Percentiles rank a stretch among this genome's conserved stretches.
Conservation (phyloP, 768 basidiomycete genomes). For the Chlorophyllum brunneum region DNA sequence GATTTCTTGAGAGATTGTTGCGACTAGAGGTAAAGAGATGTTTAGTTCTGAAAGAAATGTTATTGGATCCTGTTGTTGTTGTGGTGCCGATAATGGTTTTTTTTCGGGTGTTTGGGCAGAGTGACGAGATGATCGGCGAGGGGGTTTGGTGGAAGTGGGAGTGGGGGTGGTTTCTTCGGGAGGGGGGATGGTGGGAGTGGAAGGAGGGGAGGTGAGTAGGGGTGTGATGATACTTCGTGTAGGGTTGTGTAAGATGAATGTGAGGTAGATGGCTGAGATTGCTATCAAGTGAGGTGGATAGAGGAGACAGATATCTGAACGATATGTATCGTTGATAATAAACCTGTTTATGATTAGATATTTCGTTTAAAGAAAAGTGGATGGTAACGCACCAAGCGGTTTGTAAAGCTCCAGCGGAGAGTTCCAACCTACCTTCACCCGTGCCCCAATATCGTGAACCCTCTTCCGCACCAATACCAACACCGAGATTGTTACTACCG, state of each 20-base stretch:
- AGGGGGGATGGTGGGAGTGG: conserved; percentile 13
- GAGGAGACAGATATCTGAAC: conserved; percentile 89
- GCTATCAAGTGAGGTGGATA: conserved; percentile 96
- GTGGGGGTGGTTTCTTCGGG: conserved; percentile 5
- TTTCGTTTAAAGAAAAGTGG: neutral
- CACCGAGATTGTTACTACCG: conserved; percentile 26
- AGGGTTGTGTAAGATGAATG: conserved; percentile 68
- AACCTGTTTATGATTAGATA: conserved; percentile 51
- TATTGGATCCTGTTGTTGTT: conserved; percentile 57
- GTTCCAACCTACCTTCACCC: conserved; percentile 72
- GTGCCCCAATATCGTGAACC: conserved; percentile 77
- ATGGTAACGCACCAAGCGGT: conserved; percentile 73
- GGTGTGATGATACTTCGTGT: conserved; percentile 28
- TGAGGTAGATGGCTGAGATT: conserved; percentile 86
- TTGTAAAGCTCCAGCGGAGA: conserved; percentile 76
- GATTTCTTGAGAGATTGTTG: conserved; percentile 88
- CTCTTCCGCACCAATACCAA: conserved; percentile 42
- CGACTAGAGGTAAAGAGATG: conserved; percentile 76
- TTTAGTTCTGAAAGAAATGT: conserved; percentile 84
- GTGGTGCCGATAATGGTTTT: conserved; percentile 29
- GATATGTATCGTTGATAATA: conserved; percentile 94
- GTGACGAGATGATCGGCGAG: conserved; percentile 39
- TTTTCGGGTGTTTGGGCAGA: conserved; percentile 26
- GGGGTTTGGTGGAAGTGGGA: conserved; percentile 22
- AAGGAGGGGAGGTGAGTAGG: conserved; percentile 17